Evolutionary conservation across 495 filamentous ascomycete species (phyloP), one percentile per base, ranked within the genome.

Genomic region (Immersiella caudata): DNA sequence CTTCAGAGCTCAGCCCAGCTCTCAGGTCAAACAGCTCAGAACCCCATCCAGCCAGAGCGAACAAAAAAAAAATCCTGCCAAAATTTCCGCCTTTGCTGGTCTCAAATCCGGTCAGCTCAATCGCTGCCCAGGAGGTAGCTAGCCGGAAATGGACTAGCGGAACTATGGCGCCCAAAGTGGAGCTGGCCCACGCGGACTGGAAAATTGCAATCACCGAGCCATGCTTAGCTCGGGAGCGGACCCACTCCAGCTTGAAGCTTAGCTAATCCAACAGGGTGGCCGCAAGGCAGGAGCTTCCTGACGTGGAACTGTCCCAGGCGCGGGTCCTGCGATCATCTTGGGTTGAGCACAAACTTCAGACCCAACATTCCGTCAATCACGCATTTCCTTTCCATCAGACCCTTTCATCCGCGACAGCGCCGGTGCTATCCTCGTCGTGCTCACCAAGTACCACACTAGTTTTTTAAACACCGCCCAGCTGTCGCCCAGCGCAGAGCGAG

Each of bases 211-310:
- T 20, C 57, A 33, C 57, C 57, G 57, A 60, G 25, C n/a, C 20
- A 29, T 26, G 57, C 8, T 21, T 21, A 9, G 21, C 29, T 60
- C 26, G 57, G 3, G 59, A 27, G 33, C 59, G 18, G 36, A 8
- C 22, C 40, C 40, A 46, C 40, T 18, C 11, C 1, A 50, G 40
- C 21, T 5, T 16, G 14, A 0, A 26, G 61, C 61, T 63, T 63
- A 63, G 22, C 49, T 63, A 63, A 63, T n/a, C 49, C 25, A 26
- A 46, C 40, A 46, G 40, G 40, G n/a, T n/a, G 40, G 40, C 25
- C 56, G 70, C 74, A 74, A 76, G 74, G 74, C 74, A 76, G 74
- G 74, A 76, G 73, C 73, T 75, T 67, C 73, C 74, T 76, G 71
- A 76, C 74, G 73, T 76, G 74, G 73, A 76, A 52, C 46, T 55